A percentile compares a stretch with the other conserved stretches of the same genome.
phyloP scores from a whole-genome alignment of 2,329 filamentous ascomycete species.

The Drechslerella dactyloides region DNA sequence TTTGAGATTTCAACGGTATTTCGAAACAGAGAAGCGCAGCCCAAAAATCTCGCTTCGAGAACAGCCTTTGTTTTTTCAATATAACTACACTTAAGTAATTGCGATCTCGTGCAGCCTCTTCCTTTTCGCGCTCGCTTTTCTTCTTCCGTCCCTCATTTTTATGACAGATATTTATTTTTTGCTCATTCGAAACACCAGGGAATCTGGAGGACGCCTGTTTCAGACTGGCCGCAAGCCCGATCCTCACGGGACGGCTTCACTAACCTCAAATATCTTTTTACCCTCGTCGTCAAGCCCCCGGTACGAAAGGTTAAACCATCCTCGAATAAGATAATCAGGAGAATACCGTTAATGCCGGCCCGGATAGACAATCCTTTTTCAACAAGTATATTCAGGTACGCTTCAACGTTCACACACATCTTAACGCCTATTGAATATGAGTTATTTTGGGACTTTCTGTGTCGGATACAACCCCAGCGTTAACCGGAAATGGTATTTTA shows the following conservation, averaged over 20 bases:
- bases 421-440: conserved; percentile 11
- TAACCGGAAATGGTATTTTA: conserved; percentile 12
- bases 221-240: conserved; percentile 10
- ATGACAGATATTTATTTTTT: background rate
- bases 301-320: conserved; percentile 26
- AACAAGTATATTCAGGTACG: conserved; percentile 4
- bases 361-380: conserved; percentile 35
- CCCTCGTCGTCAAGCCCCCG: background rate
- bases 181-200: conserved; percentile 3
- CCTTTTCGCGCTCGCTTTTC: background rate
- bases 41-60: conserved; percentile 18
- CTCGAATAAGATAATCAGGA: conserved; percentile 21
- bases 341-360: conserved; percentile 35
- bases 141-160: background rate
- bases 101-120: background rate
- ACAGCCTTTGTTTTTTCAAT: conserved; percentile 20
- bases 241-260: conserved; percentile 11
- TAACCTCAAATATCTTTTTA: conserved; percentile 14
- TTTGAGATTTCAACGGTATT: conserved; percentile 29
- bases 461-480: conserved; percentile 12
- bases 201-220: conserved; percentile 22
- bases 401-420: background rate
- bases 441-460: conserved; percentile 14
- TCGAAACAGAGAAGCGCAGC: conserved; percentile 25
- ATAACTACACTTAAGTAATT: background rate